Percentiles rank a stretch among this genome's conserved stretches.
Conservation (phyloP, 176 grass and related monocot species). For the Saccharum officinarum region DNA sequence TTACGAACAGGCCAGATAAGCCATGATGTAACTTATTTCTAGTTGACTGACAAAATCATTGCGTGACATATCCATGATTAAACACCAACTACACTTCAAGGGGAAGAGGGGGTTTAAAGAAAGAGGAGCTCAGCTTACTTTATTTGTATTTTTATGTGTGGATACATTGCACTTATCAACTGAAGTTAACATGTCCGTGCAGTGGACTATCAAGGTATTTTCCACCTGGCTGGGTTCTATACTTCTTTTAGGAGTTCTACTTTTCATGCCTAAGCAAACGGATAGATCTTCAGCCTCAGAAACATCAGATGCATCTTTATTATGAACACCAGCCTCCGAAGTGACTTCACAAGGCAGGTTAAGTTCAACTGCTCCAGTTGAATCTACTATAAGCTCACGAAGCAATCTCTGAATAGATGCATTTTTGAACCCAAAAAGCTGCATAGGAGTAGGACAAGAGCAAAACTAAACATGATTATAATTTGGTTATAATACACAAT, state of each 20-base stretch:
- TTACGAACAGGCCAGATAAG: background rate
- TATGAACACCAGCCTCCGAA: constrained; percentile 32
- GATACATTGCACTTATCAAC: constrained; percentile 18
- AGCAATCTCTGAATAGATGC: constrained; percentile 82
- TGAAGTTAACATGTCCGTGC: constrained; percentile 40
- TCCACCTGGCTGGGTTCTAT: constrained; percentile 46
- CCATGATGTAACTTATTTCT: constrained; percentile 23
- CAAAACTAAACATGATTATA: constrained; percentile 11
- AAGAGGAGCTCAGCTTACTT: constrained; percentile 30
- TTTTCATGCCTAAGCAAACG: constrained; percentile 38
- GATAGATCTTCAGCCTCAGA: constrained; percentile 39
- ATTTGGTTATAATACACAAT: background rate
- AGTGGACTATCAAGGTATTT: constrained; percentile 41
- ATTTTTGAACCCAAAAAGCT: constrained; percentile 94
- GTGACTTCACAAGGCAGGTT: constrained; percentile 26
- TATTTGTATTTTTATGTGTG: constrained; percentile 24
- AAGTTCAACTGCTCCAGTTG: constrained; percentile 44
- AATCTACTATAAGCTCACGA: constrained; percentile 70
- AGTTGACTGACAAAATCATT: constrained; percentile 17
- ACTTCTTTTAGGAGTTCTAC: constrained; percentile 55
- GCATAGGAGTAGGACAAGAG: constrained; percentile 38
- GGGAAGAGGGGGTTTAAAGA: background rate
- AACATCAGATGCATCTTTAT: constrained; percentile 42
- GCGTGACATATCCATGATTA: background rate
- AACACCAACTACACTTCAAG: background rate